phyloP scores from a whole-genome alignment of 2,329 filamentous ascomycete species.

The Exophiala viscosa region DNA sequence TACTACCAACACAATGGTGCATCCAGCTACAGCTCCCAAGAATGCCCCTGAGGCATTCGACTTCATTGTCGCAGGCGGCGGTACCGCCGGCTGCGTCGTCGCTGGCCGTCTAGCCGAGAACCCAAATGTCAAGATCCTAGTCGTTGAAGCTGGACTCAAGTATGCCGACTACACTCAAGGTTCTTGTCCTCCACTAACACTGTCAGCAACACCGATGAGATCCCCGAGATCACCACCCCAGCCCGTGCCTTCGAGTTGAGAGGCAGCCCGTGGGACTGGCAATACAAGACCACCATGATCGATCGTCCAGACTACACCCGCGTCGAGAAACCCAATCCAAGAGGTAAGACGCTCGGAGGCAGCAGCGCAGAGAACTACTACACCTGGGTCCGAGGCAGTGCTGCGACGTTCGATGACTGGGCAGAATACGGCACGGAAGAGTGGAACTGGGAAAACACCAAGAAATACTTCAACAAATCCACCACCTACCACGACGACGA shows the following conservation, averaged over 20 bases:
- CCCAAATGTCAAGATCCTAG: constrained; percentile 42
- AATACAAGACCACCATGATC: constrained; percentile 60
- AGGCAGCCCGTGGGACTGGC: constrained; percentile 51
- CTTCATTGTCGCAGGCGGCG: constrained; percentile 34
- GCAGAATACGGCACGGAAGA: constrained; percentile 43
- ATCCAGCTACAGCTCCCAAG: too few relatives aligned
- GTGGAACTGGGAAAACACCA: constrained; percentile 56
- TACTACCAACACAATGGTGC: too few relatives aligned
- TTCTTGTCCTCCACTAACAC: neutral
- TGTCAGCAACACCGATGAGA: constrained; percentile 44
- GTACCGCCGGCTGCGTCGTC: constrained; percentile 49
- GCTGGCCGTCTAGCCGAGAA: constrained; percentile 53
- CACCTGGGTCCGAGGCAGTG: constrained; percentile 59
- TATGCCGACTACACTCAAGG: neutral
- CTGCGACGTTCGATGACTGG: constrained; percentile 55
- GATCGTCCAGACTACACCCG: constrained; percentile 58
- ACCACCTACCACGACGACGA: constrained; percentile 57
- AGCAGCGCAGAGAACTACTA: constrained; percentile 60
- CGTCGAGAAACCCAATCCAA: constrained; percentile 61
- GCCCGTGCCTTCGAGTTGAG: constrained; percentile 53
- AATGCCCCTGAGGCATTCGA: constrained; percentile 21
- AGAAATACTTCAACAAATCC: constrained; percentile 54
- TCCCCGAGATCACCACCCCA: constrained; percentile 54
- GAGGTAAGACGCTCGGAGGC: constrained; percentile 58
- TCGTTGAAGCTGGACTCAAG: constrained; percentile 36